Base-by-base conservation (phyloP, 352 stramenopile species). In the Pythium biforme region DNA sequence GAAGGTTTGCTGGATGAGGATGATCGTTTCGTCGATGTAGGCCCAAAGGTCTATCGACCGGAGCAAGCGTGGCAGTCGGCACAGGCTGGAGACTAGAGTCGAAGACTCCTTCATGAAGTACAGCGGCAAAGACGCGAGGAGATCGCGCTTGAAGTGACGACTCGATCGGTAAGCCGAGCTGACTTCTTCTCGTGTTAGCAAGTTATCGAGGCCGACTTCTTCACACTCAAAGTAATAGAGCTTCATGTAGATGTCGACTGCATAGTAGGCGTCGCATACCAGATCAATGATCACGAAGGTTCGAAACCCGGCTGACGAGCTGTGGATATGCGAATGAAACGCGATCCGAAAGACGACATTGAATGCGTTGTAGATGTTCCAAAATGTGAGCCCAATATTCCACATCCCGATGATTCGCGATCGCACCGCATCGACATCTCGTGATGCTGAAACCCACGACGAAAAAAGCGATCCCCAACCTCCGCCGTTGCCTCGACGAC, bases 1-100 rank as follows among this genome's bases (percentile, higher is more conserved):
- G n/a, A 92, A 88, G 3, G 63, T 59, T 47, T 92, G 79, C 60
- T 92, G 83, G 7, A 84, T 69, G n/a, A 83, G 73, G 46, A 92
- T 74, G 50, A 90, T 91, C 5, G 81, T 60, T 19, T 88, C 68
- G 33, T 91, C 81, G 6, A 91, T 56, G 25, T 83, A 86, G 14
- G 62, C 62, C 78, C 71, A 86, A 0, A 92, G 40, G 19, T 88
- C 68, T 4, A 75, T 23, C 39, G 68, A 84, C 0, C 85, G 81
- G 26, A 91, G 23, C 3, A 94, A 60, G 4, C 83, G 70, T 1
- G 83, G 80, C 3, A 94, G 15, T 5, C 85, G 72, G 34, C 76
- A 89, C 8, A 88, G 33, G 55, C 62, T 77, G 0, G 72, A 62
- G 0, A 43, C 62, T 17, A 80, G 69, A 11, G 50, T 26, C 0